Base-by-base conservation (phyloP, 495 filamentous ascomycete genomes). In the Podospora pseudocomata region DNA sequence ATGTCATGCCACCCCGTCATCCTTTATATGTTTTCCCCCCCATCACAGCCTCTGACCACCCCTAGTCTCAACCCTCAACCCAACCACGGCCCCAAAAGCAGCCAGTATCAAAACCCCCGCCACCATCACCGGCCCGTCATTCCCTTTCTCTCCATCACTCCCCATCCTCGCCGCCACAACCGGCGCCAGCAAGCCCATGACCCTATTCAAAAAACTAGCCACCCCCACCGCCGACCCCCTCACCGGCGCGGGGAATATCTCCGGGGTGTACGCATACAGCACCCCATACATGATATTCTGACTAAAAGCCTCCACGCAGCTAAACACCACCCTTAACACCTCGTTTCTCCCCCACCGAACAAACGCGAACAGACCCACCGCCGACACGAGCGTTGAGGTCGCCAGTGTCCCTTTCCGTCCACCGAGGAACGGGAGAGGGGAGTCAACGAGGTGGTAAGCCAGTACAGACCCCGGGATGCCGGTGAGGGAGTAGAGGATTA, bases 231-330 rank as follows among this genome's bases (percentile, higher is more conserved):
- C 92, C 0, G 91, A 92, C 2, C 39, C 39, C 13, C 39, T 11
- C 7, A 49, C 39, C 7, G 39, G 39, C 39, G 39, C 39, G 13
- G 39, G 15, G 15, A 49, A 49, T 11, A 49, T 49, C 15, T 49
- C 39, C 2, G 39, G 39, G 39, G 39, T 94, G 71, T 93, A 96
- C 0, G 89, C 88, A 71, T 94, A 96, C 4, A 96, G 81, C 23
- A 94, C 91, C n/a, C 91, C 91, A 73, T 94, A 94, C 88, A 94
- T 92, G 70, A 92, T 86, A 67, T 91, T 92, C 70, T 86, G 86
- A 70, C 87, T 84, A 80, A 95, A 90, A 26, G 86, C 89, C 74
- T 90, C 91, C 15, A 90, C 86, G 70, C 90, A 93, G 65, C 89
- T 90, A 83, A 91, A 95, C 68, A 84, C 86, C 0, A 96, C 82